Percentiles rank a stretch among this genome's conserved stretches.
phyloP scores from a whole-genome alignment of 768 basidiomycete genomes.

The Punctularia strigosozonata region DNA sequence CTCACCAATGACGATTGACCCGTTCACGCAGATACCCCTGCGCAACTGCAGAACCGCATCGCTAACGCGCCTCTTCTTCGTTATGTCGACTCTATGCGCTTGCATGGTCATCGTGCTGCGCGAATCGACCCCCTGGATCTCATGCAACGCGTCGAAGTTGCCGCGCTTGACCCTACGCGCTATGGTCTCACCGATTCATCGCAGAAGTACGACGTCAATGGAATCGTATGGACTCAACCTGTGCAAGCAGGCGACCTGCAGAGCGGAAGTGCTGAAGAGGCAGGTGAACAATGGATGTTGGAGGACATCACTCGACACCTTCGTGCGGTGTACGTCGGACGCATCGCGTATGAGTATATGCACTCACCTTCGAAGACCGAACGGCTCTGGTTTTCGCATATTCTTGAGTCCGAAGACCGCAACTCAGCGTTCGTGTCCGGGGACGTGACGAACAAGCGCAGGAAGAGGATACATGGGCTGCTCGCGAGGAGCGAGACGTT shows the following conservation, averaged over 20 bases:
- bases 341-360: conserved; percentile 89
- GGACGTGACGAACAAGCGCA: conserved; percentile 20
- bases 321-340: conserved; percentile 65
- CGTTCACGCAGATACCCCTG: conserved; percentile 37
- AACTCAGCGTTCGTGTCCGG: conserved; percentile 14
- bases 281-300: conserved; percentile 49
- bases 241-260: too few relatives aligned
- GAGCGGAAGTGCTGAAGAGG: conserved; percentile 18
- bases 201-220: conserved; percentile 57
- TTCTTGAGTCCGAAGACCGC: conserved; percentile 55
- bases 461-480: conserved; percentile 52
- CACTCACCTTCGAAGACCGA: conserved; percentile 80
- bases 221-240: conserved; percentile 67
- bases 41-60: conserved; percentile 56
- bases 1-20: background rate
- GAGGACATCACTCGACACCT: conserved; percentile 61
- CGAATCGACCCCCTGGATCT: conserved; percentile 82
- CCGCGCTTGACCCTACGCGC: conserved; percentile 62
- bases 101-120: conserved; percentile 76
- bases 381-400: conserved; percentile 79
- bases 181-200: conserved; percentile 56
- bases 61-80: conserved; percentile 71
- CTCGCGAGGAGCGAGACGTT: conserved; percentile 70
- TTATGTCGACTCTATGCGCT: conserved; percentile 83
- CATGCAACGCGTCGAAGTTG: conserved; percentile 72